Base-by-base conservation (phyloP, 2,329 filamentous ascomycete genomes). In the Cercospora sp. region DNA sequence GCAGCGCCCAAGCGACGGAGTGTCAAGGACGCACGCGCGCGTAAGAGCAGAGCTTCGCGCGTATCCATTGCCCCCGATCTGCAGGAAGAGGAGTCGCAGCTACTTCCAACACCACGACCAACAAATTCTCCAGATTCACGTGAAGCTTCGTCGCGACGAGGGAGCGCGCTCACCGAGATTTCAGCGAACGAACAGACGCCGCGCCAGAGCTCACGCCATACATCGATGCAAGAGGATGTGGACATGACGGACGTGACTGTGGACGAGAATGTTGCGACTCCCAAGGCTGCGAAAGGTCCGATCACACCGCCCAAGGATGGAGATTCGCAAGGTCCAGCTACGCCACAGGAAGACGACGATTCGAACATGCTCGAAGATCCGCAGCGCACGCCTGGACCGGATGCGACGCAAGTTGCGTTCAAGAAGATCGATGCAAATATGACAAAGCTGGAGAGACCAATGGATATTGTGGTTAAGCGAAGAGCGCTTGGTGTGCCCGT, bases 391-490 rank as follows among this genome's bases (percentile, higher is more conserved):
- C 66, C 69, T 21, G 58, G 58, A 10, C 63, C 68, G 13, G 62
- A 69, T 28, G 55, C 66, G 10, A 69, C 71, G 0, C 86, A 77
- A 59, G 71, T 71, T 59, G 74, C 78, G 59, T 81, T 90, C 57
- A 91, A 91, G 79, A 90, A 91, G 45, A 87, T 94, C 75, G 91
- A 90, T 72, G 85, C 92, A 1, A 89, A 92, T 81, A 88, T 92
- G 73, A 91, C 92, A 0, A 84, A 92, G 67, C 81, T 97, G 73
- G 93, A 97, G 77, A 92, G 88, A 78, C 94, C 94, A 0, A 94
- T 97, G 90, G 94, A 97, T 75, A 97, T 98, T 73, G 89, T 97
- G 60, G 84, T 97, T 68, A 94, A 96, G 80, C 92, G 93, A 59
- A 89, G 94, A 69, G 91, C 90, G 37, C 84, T 90, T 76, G 85